phyloP scores from a whole-genome alignment of 2,329 filamentous ascomycete genomes.

The Paramyrothecium roridum region DNA sequence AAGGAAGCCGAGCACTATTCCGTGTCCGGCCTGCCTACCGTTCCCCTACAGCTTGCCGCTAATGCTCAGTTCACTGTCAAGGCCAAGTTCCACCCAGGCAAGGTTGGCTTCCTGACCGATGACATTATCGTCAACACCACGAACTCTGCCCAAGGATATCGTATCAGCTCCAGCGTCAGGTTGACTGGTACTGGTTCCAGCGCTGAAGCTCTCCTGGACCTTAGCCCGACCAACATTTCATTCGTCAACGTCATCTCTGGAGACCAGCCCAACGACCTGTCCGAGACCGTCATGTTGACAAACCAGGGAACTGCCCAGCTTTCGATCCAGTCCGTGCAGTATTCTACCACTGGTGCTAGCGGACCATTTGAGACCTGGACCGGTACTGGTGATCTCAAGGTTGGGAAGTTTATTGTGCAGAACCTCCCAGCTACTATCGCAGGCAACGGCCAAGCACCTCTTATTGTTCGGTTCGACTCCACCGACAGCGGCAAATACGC shows the following conservation, averaged over 20 bases:
- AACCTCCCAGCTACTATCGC: constrained; percentile 42
- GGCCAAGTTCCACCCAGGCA: constrained; percentile 24
- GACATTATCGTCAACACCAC: constrained; percentile 46
- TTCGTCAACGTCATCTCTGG: constrained; percentile 49
- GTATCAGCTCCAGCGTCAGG: constrained; percentile 40
- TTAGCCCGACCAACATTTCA: constrained; percentile 44
- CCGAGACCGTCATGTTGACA: constrained; percentile 41
- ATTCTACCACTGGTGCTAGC: constrained; percentile 36
- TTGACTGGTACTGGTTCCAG: constrained; percentile 49
- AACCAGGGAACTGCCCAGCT: constrained; percentile 48
- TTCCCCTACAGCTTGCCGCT: constrained; percentile 23
- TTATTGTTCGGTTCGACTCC: constrained; percentile 46
- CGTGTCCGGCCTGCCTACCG: constrained; percentile 28
- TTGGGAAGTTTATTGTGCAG: constrained; percentile 46
- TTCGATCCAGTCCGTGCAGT: constrained; percentile 39
- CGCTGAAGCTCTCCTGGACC: constrained; percentile 36
- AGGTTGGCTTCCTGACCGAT: constrained; percentile 45
- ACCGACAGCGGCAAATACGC: constrained; percentile 42
- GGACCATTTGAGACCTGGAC: constrained; percentile 41
- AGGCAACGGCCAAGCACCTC: constrained; percentile 32
- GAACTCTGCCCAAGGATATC: constrained; percentile 42
- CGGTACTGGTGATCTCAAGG: constrained; percentile 28
- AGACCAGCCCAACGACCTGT: constrained; percentile 28
- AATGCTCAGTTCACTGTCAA: constrained; percentile 37
- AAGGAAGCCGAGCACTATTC: constrained; percentile 29